phyloP scores from a whole-genome alignment of 208 protist genomes.

The Acanthamoeba culbertsoni region DNA sequence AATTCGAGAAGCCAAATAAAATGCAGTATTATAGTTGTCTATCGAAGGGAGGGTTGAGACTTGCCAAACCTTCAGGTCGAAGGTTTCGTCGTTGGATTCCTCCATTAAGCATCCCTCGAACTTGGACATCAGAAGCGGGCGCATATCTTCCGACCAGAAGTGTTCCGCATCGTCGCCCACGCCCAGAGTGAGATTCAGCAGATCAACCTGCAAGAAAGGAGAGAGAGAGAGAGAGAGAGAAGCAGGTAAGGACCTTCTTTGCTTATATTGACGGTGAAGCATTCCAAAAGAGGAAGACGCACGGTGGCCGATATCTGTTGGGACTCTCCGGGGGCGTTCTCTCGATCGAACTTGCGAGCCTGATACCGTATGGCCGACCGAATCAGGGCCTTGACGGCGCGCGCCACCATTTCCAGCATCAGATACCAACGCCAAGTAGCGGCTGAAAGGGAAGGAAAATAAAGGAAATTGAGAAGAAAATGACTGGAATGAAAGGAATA shows the following conservation, averaged over 20 bases:
- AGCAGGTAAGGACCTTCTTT: no score
- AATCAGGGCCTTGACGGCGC: neutral
- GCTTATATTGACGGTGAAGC: no score
- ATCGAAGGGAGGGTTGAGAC: no score
- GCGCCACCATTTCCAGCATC: slow-evolving; percentile 19
- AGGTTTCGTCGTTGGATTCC: neutral
- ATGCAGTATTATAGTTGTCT: no score
- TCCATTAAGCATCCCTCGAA: neutral
- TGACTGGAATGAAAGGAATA: no score
- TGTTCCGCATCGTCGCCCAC: neutral
- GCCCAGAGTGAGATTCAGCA: neutral
- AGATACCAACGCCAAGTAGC: neutral
- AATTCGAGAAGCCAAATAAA: no score
- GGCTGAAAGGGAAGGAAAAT: neutral
- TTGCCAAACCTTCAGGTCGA: neutral
- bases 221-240: no score
- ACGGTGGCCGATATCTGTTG: neutral
- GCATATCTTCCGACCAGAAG: slow-evolving; percentile 27
- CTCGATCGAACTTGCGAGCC: neutral
- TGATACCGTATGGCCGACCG: neutral
- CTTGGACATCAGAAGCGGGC: neutral
- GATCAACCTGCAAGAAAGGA: neutral
- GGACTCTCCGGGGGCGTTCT: neutral
- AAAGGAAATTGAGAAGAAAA: neutral
- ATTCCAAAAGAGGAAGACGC: neutral